Base-by-base conservation (phyloP, 2,329 filamentous ascomycete species). In the Penicillium sp. region DNA sequence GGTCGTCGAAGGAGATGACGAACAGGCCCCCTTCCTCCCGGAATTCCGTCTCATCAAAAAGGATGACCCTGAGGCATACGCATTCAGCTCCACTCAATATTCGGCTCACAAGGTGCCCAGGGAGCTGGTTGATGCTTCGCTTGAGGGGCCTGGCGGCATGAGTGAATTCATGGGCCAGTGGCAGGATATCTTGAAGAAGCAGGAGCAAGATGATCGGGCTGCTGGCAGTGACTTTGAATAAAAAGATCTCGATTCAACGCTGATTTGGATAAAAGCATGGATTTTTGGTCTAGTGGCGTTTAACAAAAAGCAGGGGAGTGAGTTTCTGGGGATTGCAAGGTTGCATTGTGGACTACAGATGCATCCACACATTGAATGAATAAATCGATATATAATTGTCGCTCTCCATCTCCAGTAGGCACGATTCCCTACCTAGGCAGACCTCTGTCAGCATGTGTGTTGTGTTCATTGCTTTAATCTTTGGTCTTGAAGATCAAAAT, bases 41-140 rank as follows among this genome's bases (percentile, higher is more conserved):
- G 92, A 97, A 72, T 82, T 99, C 61, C 82, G 93, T 40, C 79
- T 97, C 9, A 84, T 99, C 45, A 85, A 87, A 63, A 86, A 86
- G 69, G 88, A 93, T 60, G 93, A 97, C 62, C 91, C 92, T 0
- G 89, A 93, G 57, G 92, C 92, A 1, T 94, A 91, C 69, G 89
- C 88, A 63, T 95, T 97, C 69, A 86, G 84, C 61, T 88, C 89
- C 5, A 84, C 91, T 1, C 89, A 93, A 67, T 97, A 96, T 72
- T 96, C 91, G 58, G 93, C 94, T 3, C 93, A 97, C 70, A 99
- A 97, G 75, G 77, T 99, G 64, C 94, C 94, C 0, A 91, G 87
- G 71, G 94, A 99, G 64, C 91, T 97, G 2, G 92, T 97, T 2
- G 84, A 87, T 66, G 85, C 84, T 2, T 82, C 81, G 31, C 75